Evolutionary conservation across 805 yeast genomes (phyloP).

Genomic region (Myxozyma nipponensis): DNA sequence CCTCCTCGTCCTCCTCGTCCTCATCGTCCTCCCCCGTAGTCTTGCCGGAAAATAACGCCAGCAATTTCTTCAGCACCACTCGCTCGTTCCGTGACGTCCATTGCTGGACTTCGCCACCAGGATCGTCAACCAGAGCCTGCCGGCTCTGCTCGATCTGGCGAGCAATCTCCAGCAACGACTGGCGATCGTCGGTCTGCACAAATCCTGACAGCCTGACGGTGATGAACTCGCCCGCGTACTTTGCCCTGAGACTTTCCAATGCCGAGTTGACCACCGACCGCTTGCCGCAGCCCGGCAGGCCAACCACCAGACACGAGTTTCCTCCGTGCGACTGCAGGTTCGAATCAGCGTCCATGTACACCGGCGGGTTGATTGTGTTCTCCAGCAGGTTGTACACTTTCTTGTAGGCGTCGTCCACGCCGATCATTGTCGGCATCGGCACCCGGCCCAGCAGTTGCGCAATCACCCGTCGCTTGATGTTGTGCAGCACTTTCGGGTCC

Average conservation of each 20-base stretch:
- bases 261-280: conserved; percentile 59
- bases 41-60: conserved; percentile 32
- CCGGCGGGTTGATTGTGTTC: conserved; percentile 19
- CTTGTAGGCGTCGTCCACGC: conserved; percentile 21
- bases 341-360: background rate
- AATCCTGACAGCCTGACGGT: conserved; percentile 64
- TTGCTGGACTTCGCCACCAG: background rate
- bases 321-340: conserved; percentile 47
- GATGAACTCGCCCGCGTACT: conserved; percentile 50
- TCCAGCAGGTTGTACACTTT: conserved; percentile 46
- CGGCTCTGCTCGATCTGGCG: conserved; percentile 63
- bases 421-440: conserved; percentile 16
- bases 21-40: conserved; percentile 21
- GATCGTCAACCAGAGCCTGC: conserved; percentile 8
- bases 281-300: conserved; percentile 79
- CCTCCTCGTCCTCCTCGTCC: conserved; percentile 18
- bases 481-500: background rate
- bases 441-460: conserved; percentile 20
- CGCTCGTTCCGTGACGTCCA: conserved; percentile 7
- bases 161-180: conserved; percentile 83
- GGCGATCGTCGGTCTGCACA: conserved; percentile 67
- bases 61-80: conserved; percentile 31
- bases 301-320: conserved; percentile 73
- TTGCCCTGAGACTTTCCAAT: conserved; percentile 43
- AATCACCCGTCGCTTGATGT: conserved; percentile 18